These are phyloP conservation scores for Leccinum subrobustum DNA, from an alignment of 1,284 basidiomycete genomes.

Conservation along the genomic window DNA sequence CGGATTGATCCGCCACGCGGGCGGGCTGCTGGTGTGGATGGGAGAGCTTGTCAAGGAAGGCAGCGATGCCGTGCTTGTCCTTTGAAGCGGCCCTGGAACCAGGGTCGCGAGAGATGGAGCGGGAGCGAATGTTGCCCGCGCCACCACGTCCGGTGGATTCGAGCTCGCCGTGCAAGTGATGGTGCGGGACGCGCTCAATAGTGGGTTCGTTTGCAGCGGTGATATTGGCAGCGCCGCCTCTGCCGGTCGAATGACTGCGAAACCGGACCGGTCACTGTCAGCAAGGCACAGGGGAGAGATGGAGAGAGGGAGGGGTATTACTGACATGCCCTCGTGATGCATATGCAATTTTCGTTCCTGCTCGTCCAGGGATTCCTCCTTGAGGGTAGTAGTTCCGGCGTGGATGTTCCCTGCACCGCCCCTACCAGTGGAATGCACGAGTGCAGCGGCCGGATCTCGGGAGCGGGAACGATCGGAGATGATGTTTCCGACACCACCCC, in stretches of 20 bases:
- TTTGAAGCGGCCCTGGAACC: constrained; percentile 26
- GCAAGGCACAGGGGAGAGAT: neutral
- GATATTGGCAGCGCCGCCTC: constrained; percentile 67
- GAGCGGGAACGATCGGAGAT: constrained; percentile 34
- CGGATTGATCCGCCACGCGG: neutral
- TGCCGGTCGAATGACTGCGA: constrained; percentile 62
- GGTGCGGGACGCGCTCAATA: constrained; percentile 37
- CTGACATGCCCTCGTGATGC: constrained; percentile 44
- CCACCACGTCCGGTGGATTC: constrained; percentile 70
- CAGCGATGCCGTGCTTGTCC: constrained; percentile 35
- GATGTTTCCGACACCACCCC: constrained; percentile 34
- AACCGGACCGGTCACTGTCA: neutral
- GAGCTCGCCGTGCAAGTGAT: constrained; percentile 28
- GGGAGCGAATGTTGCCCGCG: constrained; percentile 64
- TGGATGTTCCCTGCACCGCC: constrained; percentile 70
- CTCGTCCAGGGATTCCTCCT: constrained; percentile 40
- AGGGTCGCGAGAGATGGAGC: constrained; percentile 41
- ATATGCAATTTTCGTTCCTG: constrained; percentile 40
- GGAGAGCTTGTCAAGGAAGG: constrained; percentile 29
- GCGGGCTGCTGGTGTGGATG: constrained; percentile 23
- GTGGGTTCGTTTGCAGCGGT: constrained; percentile 40
- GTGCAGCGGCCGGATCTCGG: constrained; percentile 29
- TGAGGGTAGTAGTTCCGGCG: constrained; percentile 25
- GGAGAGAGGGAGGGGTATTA: constrained; percentile 7
- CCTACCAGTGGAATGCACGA: constrained; percentile 54